Conservation (phyloP, 148 eudicot genomes). For the Selenicereus undatus region DNA sequence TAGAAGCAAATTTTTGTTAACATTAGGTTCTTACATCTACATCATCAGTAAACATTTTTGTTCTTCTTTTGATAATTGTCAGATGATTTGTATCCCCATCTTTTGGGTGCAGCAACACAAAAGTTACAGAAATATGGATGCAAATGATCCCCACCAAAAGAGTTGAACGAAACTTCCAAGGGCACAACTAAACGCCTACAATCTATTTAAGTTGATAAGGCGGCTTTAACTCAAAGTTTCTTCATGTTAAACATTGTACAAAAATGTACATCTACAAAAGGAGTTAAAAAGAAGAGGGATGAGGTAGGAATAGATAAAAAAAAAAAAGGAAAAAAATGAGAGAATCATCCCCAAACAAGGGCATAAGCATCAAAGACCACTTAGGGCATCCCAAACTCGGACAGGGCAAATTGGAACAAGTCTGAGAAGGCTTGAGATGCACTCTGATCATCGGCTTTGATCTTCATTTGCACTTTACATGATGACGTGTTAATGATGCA, state of each 20-base stretch:
- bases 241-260: slow-evolving; percentile 29
- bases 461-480: slow-evolving; percentile 82
- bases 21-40: too few relatives aligned
- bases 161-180: not conserved
- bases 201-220: slow-evolving; percentile 3
- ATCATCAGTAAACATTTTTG: too few relatives aligned
- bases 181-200: not conserved
- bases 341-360: slow-evolving; percentile 1
- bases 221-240: slow-evolving; percentile 13
- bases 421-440: slow-evolving; percentile 77
- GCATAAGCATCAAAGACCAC: slow-evolving; percentile 8
- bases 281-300: not conserved
- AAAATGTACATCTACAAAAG: slow-evolving; percentile 26
- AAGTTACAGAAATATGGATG: not conserved
- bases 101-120: not conserved
- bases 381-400: slow-evolving; percentile 57
- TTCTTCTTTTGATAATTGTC: too few relatives aligned
- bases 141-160: not conserved
- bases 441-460: slow-evolving; percentile 89
- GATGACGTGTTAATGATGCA: slow-evolving; percentile 83
- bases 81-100: too few relatives aligned
- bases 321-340: not conserved
- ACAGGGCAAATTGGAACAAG: slow-evolving; percentile 76
- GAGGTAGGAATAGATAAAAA: not conserved
- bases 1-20: too few relatives aligned